phyloP scores from a whole-genome alignment of 164 flowering plant species.

The Magnolia sinica region DNA sequence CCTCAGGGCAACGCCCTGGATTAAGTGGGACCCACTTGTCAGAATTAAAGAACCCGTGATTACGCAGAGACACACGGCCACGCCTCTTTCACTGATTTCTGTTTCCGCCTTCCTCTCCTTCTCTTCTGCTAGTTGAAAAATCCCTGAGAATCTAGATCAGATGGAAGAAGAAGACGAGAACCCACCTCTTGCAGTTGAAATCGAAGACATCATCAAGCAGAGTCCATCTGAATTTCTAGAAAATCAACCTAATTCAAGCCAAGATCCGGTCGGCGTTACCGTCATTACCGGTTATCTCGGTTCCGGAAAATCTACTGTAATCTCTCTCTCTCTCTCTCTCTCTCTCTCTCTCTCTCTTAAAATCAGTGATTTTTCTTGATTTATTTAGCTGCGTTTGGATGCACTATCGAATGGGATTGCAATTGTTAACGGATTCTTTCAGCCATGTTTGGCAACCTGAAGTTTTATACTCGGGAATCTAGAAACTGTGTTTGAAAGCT shows the following conservation, averaged over 20 bases:
- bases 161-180: conserved; percentile 53
- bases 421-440: too few relatives aligned
- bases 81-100: too few relatives aligned
- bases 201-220: conserved; percentile 19
- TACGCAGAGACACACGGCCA: too few relatives aligned
- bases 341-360: not conserved
- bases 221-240: not conserved
- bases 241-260: conserved; percentile 7
- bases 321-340: conserved; percentile 3
- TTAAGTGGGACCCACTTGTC: too few relatives aligned
- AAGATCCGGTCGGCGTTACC: conserved; percentile 73
- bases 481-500: too few relatives aligned
- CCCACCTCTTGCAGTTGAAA: conserved; percentile 69
- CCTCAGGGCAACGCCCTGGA: too few relatives aligned
- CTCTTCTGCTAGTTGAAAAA: too few relatives aligned
- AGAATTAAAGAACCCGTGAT: too few relatives aligned
- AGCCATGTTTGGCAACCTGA: too few relatives aligned
- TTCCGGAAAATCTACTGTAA: conserved; percentile 74
- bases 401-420: not conserved
- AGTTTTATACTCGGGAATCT: too few relatives aligned
- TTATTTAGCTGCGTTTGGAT: not conserved
- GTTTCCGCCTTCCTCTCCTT: too few relatives aligned
- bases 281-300: conserved; percentile 96
- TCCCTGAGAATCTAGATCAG: too few relatives aligned
- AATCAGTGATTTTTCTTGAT: not conserved